Evolutionary conservation across 2,329 filamentous ascomycete species (phyloP), one percentile per base, ranked within the genome.

Genomic region (Lasiodiplodia citricola): DNA sequence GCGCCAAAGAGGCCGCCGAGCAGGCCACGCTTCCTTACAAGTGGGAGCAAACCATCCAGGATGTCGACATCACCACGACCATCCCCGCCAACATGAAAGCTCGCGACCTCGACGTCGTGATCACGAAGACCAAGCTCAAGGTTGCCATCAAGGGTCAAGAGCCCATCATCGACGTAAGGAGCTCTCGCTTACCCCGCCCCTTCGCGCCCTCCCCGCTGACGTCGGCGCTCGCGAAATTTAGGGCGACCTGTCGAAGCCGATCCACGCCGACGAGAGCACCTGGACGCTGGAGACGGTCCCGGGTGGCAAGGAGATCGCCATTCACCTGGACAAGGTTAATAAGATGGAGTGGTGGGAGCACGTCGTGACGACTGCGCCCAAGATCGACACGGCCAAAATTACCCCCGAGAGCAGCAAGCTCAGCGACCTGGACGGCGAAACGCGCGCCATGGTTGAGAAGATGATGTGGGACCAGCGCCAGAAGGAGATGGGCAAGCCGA

Each of bases 401-500:
- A 88, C 90, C 78, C 96, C 96, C 25, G 96, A 98, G 83, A 94
- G 91, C 79, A 94, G 91, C 78, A 97, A 94, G 80, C 86, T 99
- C 76, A 90, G 92, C 68, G 96, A 99, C 80, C 85, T 99, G 73
- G 95, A 98, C 78, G 96, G 96, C 70, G 92, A 97, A 86, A 99
- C 96, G 66, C 88, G 96, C 72, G 88, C 90, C 69, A 98, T 99
- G 95, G 96, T 99, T 55, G 96, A 99, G 89, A 99, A 99, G 88
- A 99, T 99, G 96, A 99, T 99, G 96, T 99, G 88, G 76, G 96
- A 99, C 84, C 96, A 99, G 86, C 87, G 92, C 73, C 94, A 98
- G 84, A 99, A 99, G 88, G 94, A 98, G 84, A 85, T 87, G 81
- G 96, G 96, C 4, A 87, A 91, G 80, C 93, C 94, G 57, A 94